These are phyloP conservation scores for Yamagishiella unicocca DNA, from an alignment of 139 green algal species.

Conservation along the genomic window DNA sequence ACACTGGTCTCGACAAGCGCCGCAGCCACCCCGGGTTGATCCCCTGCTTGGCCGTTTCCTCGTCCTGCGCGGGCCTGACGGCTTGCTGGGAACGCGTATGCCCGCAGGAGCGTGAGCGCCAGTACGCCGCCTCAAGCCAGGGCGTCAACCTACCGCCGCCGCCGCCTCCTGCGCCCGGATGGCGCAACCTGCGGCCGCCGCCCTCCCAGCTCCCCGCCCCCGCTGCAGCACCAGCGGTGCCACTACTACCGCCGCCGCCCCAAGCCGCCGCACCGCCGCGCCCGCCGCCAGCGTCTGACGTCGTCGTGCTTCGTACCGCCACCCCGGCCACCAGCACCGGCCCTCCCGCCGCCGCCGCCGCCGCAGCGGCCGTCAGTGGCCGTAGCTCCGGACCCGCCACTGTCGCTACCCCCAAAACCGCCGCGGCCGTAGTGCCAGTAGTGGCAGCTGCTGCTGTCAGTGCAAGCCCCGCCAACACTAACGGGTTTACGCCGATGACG, in stretches of 20 bases:
- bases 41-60: too few species aligned
- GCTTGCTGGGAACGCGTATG: too few species aligned
- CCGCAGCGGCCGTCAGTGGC: too few species aligned
- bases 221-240: background rate
- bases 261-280: background rate
- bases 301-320: background rate
- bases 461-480: background rate
- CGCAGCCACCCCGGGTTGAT: too few species aligned
- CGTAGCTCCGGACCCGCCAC: too few species aligned
- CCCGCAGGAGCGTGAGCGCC: conserved; percentile 23
- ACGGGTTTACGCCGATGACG: conserved; percentile 18
- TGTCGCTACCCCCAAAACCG: background rate
- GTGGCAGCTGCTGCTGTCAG: background rate
- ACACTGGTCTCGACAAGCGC: too few species aligned
- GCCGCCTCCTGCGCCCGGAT: background rate
- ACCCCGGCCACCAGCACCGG: background rate
- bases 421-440: background rate
- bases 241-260: background rate
- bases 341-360: background rate
- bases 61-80: too few species aligned
- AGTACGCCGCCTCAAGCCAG: conserved; percentile 17
- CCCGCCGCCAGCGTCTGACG: background rate
- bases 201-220: background rate
- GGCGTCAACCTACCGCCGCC: background rate
- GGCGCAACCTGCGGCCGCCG: background rate